Conservation (phyloP, 495 filamentous ascomycete genomes). For the Aspergillus wentii region DNA sequence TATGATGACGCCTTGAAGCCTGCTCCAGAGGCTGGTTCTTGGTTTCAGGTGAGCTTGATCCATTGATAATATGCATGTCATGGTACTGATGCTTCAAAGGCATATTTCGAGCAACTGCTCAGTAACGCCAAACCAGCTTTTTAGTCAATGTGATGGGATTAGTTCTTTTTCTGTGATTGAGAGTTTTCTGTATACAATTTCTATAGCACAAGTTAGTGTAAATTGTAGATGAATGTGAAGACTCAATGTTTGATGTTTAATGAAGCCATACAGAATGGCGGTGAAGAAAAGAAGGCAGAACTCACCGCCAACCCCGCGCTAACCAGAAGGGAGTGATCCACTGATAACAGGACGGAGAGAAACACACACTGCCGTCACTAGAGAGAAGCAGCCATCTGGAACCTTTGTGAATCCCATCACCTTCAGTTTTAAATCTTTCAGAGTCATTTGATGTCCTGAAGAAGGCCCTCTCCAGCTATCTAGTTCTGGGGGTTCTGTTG, state of each 20-base stretch:
- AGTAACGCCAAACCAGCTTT: constrained; percentile 59
- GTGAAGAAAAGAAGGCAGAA: constrained; percentile 7
- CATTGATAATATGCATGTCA: background rate
- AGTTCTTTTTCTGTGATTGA: no score
- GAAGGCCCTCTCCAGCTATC: constrained; percentile 14
- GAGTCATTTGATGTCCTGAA: constrained; percentile 10
- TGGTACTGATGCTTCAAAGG: constrained; percentile 12
- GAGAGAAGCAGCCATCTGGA: background rate
- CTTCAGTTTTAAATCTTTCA: no score
- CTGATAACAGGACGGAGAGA: constrained; percentile 22
- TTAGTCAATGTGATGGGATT: no score
- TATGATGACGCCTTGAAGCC: constrained; percentile 54
- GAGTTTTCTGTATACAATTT: constrained; percentile 9
- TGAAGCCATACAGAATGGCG: constrained; percentile 6
- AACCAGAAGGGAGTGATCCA: constrained; percentile 14
- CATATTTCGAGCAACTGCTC: constrained; percentile 67
- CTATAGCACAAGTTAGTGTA: constrained; percentile 7
- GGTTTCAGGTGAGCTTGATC: constrained; percentile 57
- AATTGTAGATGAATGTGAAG: constrained; percentile 14
- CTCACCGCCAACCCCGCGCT: constrained; percentile 27
- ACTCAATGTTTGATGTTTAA: background rate
- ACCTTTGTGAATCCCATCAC: background rate
- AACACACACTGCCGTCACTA: constrained; percentile 13
- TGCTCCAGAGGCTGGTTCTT: constrained; percentile 71
- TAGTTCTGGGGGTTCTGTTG: constrained; percentile 24